Percentiles rank a stretch among this genome's conserved stretches.
Evolutionary conservation across 148 eudicot genomes (phyloP).

Genomic region (Rhododendron mucronatum): DNA sequence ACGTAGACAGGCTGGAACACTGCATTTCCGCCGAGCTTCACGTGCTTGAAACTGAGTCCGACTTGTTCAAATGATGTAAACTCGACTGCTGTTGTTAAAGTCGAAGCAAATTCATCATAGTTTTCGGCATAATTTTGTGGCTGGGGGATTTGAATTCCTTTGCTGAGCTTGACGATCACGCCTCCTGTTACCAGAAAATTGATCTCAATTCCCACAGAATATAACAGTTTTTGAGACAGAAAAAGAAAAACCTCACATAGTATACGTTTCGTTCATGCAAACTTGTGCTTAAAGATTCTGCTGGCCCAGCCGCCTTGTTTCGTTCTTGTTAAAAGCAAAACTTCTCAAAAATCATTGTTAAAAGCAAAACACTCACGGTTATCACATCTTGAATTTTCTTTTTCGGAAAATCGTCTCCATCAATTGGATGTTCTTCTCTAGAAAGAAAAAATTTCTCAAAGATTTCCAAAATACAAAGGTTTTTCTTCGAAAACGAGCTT

Average conservation of each 20-base stretch:
- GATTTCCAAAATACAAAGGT: no score
- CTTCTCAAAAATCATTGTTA: no score
- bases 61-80: constrained; percentile 8
- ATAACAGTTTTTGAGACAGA: background rate
- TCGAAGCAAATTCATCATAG: background rate
- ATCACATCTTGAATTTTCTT: no score
- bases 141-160: constrained; percentile 8
- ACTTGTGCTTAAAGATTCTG: background rate
- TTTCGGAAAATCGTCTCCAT: no score
- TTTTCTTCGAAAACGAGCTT: no score
- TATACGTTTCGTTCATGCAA: background rate
- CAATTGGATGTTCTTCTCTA: no score
- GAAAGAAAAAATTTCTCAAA: no score
- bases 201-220: background rate
- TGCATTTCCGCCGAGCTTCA: constrained; percentile 25
- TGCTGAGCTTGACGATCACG: constrained; percentile 20
- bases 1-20: constrained; percentile 24
- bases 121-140: background rate
- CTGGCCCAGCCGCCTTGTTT: background rate
- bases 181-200: background rate
- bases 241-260: no score
- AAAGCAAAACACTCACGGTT: no score
- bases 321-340: no score
- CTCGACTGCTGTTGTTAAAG: constrained; percentile 1
- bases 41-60: constrained; percentile 19